Conservation (phyloP, 192 early-diverging fungal species). For the Coemansia sp. region DNA sequence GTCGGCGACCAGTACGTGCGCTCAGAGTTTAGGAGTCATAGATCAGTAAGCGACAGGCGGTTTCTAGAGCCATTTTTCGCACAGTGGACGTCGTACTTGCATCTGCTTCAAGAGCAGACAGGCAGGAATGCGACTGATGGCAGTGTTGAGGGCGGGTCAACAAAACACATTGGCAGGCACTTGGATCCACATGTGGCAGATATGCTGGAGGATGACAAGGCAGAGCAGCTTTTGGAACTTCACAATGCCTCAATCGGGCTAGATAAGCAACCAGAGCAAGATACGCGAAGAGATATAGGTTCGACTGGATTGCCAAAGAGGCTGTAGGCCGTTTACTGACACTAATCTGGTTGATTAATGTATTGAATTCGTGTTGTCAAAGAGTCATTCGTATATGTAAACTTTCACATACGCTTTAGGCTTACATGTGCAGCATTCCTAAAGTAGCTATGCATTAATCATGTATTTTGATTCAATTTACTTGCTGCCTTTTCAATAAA, state of each 20-base stretch:
- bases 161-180: conserved; percentile 32
- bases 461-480: too few species aligned
- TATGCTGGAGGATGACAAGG: conserved; percentile 54
- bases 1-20: conserved; percentile 59
- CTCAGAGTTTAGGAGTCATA: conserved; percentile 54
- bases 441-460: too few species aligned
- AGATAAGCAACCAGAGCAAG: conserved; percentile 2
- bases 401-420: too few species aligned
- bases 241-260: conserved; percentile 35
- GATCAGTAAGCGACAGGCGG: conserved; percentile 39
- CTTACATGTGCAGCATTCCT: too few species aligned
- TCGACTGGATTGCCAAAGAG: conserved; percentile 11
- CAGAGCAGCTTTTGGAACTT: conserved; percentile 54
- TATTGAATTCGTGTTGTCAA: too few species aligned
- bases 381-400: too few species aligned
- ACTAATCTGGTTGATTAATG: too few species aligned
- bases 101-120: conserved; percentile 34
- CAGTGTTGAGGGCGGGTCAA: background rate
- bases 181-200: conserved; percentile 41
- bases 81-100: conserved; percentile 51
- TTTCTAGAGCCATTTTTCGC: conserved; percentile 48
- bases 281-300: too few species aligned
- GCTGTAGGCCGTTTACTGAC: background rate
- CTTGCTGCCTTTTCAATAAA: too few species aligned
- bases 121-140: background rate